Conservation (phyloP, 2,329 filamentous ascomycete species). For the Cercospora zeina region DNA sequence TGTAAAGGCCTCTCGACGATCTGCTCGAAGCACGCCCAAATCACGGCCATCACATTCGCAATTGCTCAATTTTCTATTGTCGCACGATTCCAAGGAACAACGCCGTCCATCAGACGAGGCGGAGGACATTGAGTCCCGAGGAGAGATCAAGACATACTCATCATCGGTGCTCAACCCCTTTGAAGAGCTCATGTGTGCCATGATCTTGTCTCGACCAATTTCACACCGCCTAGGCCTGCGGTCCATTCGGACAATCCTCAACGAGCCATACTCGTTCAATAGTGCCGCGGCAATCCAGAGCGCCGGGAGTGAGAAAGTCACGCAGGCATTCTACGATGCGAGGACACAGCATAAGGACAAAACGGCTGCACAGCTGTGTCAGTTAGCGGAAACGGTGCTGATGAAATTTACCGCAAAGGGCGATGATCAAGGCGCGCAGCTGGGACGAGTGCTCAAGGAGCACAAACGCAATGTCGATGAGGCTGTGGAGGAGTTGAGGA, state of each 20-base stretch:
- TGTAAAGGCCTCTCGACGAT: conserved; percentile 36
- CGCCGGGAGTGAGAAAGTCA: conserved; percentile 43
- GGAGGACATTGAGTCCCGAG: conserved; percentile 33
- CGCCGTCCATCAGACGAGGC: conserved; percentile 42
- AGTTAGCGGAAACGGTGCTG: conserved; percentile 39
- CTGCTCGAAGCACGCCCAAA: conserved; percentile 33
- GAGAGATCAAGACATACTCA: conserved; percentile 38
- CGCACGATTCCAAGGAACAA: conserved; percentile 35
- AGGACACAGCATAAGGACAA: conserved; percentile 51
- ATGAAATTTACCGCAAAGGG: conserved; percentile 39
- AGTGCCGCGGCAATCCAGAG: conserved; percentile 40
- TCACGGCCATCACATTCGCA: conserved; percentile 33
- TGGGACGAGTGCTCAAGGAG: conserved; percentile 40
- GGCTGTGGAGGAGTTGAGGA: conserved; percentile 39
- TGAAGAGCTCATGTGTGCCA: conserved; percentile 49
- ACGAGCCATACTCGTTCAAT: conserved; percentile 46
- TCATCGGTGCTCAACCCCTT: conserved; percentile 43
- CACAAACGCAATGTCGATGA: conserved; percentile 35
- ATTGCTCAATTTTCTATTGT: conserved; percentile 41
- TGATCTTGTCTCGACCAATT: conserved; percentile 49
- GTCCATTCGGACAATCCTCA: conserved; percentile 49
- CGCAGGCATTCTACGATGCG: conserved; percentile 46
- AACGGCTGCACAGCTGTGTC: conserved; percentile 46
- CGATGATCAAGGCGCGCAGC: conserved; percentile 38
- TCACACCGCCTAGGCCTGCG: conserved; percentile 48